phyloP scores from a whole-genome alignment of 1,139 yeast species.

The Suhomyces choctaworum region DNA sequence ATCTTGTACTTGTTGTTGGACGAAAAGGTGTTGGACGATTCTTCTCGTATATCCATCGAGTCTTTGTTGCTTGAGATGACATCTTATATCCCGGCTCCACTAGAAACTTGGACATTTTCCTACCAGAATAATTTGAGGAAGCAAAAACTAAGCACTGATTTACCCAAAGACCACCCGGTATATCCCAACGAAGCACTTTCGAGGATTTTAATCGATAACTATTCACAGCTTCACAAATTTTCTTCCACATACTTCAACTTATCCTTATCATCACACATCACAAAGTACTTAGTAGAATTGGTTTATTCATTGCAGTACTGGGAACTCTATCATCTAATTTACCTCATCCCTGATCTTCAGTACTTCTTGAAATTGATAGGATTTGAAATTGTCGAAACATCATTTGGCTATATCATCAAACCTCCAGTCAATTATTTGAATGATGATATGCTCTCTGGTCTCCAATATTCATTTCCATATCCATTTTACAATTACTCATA shows the following conservation, averaged over 20 bases:
- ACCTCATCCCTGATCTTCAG: constrained; percentile 35
- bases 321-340: constrained; percentile 47
- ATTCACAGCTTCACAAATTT: constrained; percentile 29
- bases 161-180: constrained; percentile 6
- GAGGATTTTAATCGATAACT: constrained; percentile 42
- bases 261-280: constrained; percentile 39
- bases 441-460: constrained; percentile 41
- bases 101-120: constrained; percentile 15
- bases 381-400: constrained; percentile 39
- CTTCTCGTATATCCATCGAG: constrained; percentile 32
- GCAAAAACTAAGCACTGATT: neutral
- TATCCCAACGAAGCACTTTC: constrained; percentile 44
- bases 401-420: constrained; percentile 41
- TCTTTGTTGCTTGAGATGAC: constrained; percentile 28
- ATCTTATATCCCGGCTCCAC: constrained; percentile 27
- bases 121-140: constrained; percentile 7
- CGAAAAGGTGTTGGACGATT: constrained; percentile 32
- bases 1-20: constrained; percentile 31
- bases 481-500: constrained; percentile 50
- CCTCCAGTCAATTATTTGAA: constrained; percentile 44
- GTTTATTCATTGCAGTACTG: constrained; percentile 44
- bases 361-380: constrained; percentile 36
- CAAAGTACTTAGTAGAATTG: constrained; percentile 41
- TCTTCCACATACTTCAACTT: constrained; percentile 40
- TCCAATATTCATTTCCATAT: constrained; percentile 49